phyloP scores from a whole-genome alignment of 306 rosid species.

The Clitoria ternatea region DNA sequence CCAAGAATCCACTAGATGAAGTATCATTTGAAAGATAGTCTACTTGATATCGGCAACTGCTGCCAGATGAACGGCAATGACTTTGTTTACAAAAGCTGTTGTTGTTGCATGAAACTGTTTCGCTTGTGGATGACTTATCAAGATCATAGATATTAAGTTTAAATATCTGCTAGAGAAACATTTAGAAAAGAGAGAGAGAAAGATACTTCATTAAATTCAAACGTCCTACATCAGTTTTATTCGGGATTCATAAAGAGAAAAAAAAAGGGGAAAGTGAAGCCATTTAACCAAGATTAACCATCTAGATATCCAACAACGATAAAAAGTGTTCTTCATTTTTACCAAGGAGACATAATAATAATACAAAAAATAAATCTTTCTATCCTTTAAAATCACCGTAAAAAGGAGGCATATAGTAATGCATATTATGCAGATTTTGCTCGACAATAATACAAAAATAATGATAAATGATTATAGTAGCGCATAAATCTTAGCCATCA shows the following conservation, averaged over 20 bases:
- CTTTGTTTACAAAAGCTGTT: constrained; percentile 42
- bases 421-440: too few species aligned
- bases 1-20: constrained; percentile 62
- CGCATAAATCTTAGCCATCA: neutral
- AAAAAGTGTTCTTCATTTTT: neutral
- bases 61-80: constrained; percentile 45
- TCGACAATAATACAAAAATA: neutral
- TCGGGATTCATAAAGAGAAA: neutral
- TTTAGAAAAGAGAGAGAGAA: neutral
- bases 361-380: too few species aligned
- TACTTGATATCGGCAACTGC: constrained; percentile 46
- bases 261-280: neutral
- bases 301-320: neutral
- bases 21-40: constrained; percentile 54
- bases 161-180: constrained; percentile 33
- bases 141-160: constrained; percentile 59
- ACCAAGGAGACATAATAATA: neutral
- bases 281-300: neutral
- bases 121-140: constrained; percentile 56
- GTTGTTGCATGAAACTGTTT: constrained; percentile 47
- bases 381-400: too few species aligned
- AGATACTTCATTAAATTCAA: constrained; percentile 15
- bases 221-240: neutral
- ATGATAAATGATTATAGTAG: neutral
- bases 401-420: too few species aligned